phyloP scores from a whole-genome alignment of 345 rosid genomes.

The Populus ilicifolia region DNA sequence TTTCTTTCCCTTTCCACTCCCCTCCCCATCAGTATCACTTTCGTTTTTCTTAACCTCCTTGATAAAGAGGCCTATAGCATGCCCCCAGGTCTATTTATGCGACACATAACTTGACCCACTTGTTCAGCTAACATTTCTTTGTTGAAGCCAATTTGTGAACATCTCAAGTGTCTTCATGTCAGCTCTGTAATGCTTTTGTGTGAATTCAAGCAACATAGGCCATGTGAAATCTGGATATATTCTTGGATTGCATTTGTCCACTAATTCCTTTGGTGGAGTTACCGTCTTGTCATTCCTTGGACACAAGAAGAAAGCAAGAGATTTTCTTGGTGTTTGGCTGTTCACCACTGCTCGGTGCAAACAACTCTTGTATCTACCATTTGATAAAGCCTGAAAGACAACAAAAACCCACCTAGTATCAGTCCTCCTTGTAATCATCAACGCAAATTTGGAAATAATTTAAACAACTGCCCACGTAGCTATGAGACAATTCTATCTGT shows the following conservation, averaged over 20 bases:
- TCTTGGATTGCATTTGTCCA: conserved; percentile 51
- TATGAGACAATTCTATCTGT: not conserved
- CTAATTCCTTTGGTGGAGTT: conserved; percentile 67
- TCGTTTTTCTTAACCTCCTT: too few relatives aligned
- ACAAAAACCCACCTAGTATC: not conserved
- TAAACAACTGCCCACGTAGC: not conserved
- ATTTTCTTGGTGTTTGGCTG: conserved; percentile 70
- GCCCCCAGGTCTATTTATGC: not conserved
- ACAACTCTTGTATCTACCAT: conserved; percentile 84
- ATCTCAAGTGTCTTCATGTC: conserved; percentile 79
- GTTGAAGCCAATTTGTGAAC: conserved; percentile 59
- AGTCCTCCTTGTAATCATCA: not conserved
- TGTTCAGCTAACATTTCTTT: conserved; percentile 9
- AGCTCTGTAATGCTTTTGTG: conserved; percentile 83
- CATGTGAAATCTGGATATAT: conserved; percentile 83
- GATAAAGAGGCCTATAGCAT: not conserved
- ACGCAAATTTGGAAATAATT: not conserved
- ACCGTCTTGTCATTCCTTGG: conserved; percentile 76
- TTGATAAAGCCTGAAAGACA: conserved; percentile 67
- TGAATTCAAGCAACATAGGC: conserved; percentile 74
- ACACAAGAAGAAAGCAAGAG: conserved; percentile 91
- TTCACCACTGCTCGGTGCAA: conserved; percentile 94
- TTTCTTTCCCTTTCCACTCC: not conserved
- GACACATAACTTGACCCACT: not conserved
- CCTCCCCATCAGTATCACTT: conserved; percentile 23